Conservation (phyloP, 2,329 filamentous ascomycete species). For the Daldinia sp. region DNA sequence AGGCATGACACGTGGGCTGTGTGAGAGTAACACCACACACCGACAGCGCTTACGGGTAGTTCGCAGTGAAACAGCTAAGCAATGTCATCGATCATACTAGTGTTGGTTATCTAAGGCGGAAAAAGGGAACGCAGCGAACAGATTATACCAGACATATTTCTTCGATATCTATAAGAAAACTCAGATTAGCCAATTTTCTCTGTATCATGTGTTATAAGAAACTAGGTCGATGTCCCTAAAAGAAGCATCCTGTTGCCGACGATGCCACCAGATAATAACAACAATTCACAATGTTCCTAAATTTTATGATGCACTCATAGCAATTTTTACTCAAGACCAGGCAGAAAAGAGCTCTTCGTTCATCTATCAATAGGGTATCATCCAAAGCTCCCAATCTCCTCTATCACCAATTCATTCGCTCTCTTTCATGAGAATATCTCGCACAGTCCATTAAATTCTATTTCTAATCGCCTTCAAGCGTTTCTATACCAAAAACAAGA, state of each 20-base stretch:
- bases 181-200: background rate
- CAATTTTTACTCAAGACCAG: background rate
- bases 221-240: background rate
- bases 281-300: background rate
- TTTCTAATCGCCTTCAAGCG: background rate
- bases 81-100: too few relatives aligned
- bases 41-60: background rate
- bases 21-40: too few relatives aligned
- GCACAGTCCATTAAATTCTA: background rate
- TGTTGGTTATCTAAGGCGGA: too few relatives aligned
- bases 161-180: background rate
- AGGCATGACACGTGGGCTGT: background rate
- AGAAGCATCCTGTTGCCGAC: background rate
- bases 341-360: conserved; percentile 9
- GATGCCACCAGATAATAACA: background rate
- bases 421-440: conserved; percentile 2
- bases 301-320: background rate
- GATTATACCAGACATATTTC: too few relatives aligned
- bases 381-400: conserved; percentile 19
- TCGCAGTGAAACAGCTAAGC: background rate
- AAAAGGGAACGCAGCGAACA: too few relatives aligned
- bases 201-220: background rate
- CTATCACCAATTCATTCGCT: background rate
- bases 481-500: background rate
- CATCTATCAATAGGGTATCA: conserved; percentile 38